A percentile compares a stretch with the other conserved stretches of the same genome.
phyloP scores from a whole-genome alignment of 2,329 filamentous ascomycete genomes.

The Plenodomus tracheiphilus region DNA sequence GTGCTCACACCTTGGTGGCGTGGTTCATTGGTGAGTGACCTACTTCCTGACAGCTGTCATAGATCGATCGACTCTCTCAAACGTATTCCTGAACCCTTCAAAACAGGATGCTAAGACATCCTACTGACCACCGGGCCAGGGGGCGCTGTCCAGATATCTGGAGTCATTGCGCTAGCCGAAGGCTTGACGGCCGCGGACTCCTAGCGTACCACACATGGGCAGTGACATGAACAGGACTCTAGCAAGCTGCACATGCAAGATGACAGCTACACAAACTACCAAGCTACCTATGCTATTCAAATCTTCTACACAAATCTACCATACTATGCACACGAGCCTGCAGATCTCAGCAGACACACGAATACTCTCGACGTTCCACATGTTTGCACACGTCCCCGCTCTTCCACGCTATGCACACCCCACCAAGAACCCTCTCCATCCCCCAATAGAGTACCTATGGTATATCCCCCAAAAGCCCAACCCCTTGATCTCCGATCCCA shows the following conservation, averaged over 20 bases:
- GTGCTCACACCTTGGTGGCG: not conserved
- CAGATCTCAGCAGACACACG: too few relatives aligned
- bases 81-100: too few relatives aligned
- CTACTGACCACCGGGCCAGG: not conserved
- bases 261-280: not conserved
- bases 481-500: not conserved
- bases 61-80: not conserved
- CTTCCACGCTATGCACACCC: not conserved
- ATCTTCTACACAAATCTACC: too few relatives aligned
- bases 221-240: too few relatives aligned
- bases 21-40: not conserved
- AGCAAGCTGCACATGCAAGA: not conserved
- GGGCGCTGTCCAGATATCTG: not conserved
- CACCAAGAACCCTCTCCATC: too few relatives aligned
- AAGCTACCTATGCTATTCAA: not conserved
- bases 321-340: too few relatives aligned
- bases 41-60: not conserved
- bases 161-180: not conserved
- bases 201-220: not conserved
- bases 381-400: too few relatives aligned
- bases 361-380: too few relatives aligned
- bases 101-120: not conserved
- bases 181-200: not conserved
- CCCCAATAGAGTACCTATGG: too few relatives aligned
- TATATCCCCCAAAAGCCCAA: too few relatives aligned